phyloP scores from a whole-genome alignment of 306 rosid genomes.

The Phaseolus lunatus region DNA sequence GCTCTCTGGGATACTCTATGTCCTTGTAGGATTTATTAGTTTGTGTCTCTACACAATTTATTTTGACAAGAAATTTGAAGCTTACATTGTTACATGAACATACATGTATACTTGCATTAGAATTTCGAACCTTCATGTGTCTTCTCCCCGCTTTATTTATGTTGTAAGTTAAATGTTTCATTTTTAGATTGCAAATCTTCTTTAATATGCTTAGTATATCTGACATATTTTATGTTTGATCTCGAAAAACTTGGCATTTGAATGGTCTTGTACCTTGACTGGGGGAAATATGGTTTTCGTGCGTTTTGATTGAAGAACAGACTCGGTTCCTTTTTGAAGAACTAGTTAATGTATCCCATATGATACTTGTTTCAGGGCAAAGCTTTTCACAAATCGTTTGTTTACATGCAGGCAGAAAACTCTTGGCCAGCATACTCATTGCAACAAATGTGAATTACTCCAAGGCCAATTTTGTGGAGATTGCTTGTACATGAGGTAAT shows the following conservation, averaged over 20 bases:
- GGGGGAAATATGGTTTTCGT: too few species aligned
- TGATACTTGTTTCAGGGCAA: slow-evolving; percentile 33
- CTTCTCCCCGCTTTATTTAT: neutral
- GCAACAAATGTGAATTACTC: slow-evolving; percentile 68
- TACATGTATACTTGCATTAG: neutral
- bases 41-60: slow-evolving; percentile 1
- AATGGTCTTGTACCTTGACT: too few species aligned
- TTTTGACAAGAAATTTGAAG: slow-evolving; percentile 10
- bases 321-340: neutral
- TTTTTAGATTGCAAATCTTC: neutral
- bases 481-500: slow-evolving; percentile 84
- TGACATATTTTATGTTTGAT: slow-evolving; percentile 10
- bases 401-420: slow-evolving; percentile 72
- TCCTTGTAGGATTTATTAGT: neutral
- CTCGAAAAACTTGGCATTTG: neutral
- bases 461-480: slow-evolving; percentile 83
- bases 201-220: neutral
- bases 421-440: slow-evolving; percentile 56
- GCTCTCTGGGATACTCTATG: neutral
- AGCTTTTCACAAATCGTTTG: slow-evolving; percentile 24
- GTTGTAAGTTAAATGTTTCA: neutral
- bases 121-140: neutral
- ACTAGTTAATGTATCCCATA: slow-evolving; percentile 20
- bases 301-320: slow-evolving; percentile 22
- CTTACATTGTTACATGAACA: slow-evolving; percentile 39